phyloP scores from a whole-genome alignment of 164 flowering plant genomes.

The Taxillus chinensis region DNA sequence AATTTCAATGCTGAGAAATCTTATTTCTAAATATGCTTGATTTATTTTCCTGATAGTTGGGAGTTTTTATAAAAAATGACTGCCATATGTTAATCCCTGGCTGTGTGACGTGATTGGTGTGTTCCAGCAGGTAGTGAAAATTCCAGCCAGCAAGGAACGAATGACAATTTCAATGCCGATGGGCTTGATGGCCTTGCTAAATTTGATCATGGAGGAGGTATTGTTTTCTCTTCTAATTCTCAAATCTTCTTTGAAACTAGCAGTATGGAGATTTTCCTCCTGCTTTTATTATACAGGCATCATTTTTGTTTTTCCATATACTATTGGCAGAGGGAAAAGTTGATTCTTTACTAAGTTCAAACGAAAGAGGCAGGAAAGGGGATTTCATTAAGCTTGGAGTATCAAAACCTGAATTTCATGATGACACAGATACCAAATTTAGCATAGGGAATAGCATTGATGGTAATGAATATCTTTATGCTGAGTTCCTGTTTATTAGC shows the following conservation, averaged over 20 bases:
- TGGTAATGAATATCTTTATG: slow-evolving; percentile 21
- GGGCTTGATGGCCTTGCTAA: slow-evolving; percentile 22
- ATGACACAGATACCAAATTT: slow-evolving; percentile 21
- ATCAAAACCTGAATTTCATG: slow-evolving; percentile 29
- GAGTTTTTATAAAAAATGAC: no score
- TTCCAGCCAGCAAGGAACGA: slow-evolving; percentile 23
- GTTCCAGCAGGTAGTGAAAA: slow-evolving; percentile 41
- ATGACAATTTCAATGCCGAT: slow-evolving; percentile 22
- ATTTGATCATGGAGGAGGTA: slow-evolving; percentile 27
- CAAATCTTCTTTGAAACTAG: no score
- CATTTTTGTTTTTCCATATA: neutral
- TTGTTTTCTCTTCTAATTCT: neutral
- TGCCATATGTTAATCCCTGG: no score
- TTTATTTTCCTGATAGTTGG: no score
- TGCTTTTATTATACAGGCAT: no score
- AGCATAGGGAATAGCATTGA: slow-evolving; percentile 20
- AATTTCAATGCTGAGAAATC: no score
- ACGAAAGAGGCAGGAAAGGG: slow-evolving; percentile 31
- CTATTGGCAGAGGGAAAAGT: slow-evolving; percentile 30
- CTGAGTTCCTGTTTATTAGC: slow-evolving; percentile 17
- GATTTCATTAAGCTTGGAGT: slow-evolving; percentile 46
- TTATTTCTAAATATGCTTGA: no score
- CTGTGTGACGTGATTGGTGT: neutral
- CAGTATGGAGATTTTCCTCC: no score
- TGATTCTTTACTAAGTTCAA: slow-evolving; percentile 24